Evolutionary conservation across 768 basidiomycete species (phyloP).

Genomic region (Leccinum incarnatum): DNA sequence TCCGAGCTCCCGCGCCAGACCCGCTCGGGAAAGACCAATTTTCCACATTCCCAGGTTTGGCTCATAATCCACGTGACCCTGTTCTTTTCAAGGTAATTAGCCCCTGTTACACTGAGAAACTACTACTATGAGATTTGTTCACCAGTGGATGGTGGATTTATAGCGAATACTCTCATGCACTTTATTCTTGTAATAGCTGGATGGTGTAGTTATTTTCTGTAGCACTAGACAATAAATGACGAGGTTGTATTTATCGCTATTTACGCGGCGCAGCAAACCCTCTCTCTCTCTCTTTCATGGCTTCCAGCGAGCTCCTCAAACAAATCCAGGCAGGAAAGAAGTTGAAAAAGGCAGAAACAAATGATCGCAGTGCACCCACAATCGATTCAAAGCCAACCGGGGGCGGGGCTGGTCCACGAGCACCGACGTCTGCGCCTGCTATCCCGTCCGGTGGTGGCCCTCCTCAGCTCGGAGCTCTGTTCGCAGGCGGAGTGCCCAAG

Average conservation of each 20-base stretch:
- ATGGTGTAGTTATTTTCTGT: not conserved
- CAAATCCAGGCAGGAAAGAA: slow-evolving; percentile 81
- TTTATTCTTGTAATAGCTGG: not conserved
- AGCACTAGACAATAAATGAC: not conserved
- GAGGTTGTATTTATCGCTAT: slow-evolving; percentile 14
- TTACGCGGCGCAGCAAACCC: slow-evolving; percentile 2
- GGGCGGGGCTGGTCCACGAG: slow-evolving; percentile 35
- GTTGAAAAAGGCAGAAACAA: slow-evolving; percentile 79
- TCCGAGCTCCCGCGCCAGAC: too few species aligned
- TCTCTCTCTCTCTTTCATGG: slow-evolving; percentile 42
- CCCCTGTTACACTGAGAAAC: not conserved
- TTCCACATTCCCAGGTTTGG: slow-evolving; percentile 21
- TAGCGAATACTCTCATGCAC: not conserved
- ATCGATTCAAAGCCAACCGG: slow-evolving; percentile 50
- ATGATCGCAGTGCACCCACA: slow-evolving; percentile 73
- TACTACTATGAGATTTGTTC: too few species aligned
- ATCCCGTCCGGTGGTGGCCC: slow-evolving; percentile 45
- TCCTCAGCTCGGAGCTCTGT: slow-evolving; percentile 80
- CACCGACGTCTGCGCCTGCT: slow-evolving; percentile 18
- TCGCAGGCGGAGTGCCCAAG: slow-evolving; percentile 91
- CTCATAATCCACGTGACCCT: slow-evolving; percentile 25
- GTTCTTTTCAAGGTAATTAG: not conserved
- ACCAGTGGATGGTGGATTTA: too few species aligned
- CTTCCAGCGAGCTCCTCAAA: slow-evolving; percentile 70
- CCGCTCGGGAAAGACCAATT: too few species aligned